Evolutionary conservation across 805 yeast genomes (phyloP).

Genomic region (Candida saitoana): DNA sequence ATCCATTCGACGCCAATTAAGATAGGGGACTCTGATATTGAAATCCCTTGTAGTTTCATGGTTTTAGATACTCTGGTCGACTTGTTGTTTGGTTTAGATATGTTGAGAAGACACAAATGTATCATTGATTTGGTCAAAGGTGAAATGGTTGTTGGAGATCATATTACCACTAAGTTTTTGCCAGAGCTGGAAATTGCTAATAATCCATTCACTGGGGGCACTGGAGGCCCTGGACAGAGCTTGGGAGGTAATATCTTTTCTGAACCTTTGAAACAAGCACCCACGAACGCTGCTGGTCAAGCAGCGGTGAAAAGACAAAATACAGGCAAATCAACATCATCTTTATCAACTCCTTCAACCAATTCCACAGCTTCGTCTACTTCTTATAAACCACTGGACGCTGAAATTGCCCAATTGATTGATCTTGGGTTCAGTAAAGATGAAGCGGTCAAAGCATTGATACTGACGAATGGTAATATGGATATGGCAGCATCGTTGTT

Average conservation of each 20-base stretch:
- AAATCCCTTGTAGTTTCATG: conserved; percentile 37
- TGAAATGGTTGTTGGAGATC: conserved; percentile 62
- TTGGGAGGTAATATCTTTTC: conserved; percentile 33
- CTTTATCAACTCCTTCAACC: not conserved
- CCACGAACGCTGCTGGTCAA: conserved; percentile 14
- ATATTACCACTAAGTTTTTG: conserved; percentile 66
- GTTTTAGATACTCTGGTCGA: conserved; percentile 67
- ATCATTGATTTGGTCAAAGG: conserved; percentile 67
- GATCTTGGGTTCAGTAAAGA: conserved; percentile 67
- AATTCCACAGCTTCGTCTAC: conserved; percentile 2
- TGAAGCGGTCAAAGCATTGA: conserved; percentile 63
- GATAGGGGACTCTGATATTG: conserved; percentile 51
- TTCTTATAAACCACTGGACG: conserved; percentile 16
- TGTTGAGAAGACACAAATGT: conserved; percentile 87
- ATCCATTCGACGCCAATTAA: conserved; percentile 86
- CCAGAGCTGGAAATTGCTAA: conserved; percentile 64
- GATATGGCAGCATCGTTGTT: conserved; percentile 83
- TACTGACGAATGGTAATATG: conserved; percentile 67
- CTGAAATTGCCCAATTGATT: conserved; percentile 37
- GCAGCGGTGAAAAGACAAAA: conserved; percentile 19
- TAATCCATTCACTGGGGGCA: conserved; percentile 17
- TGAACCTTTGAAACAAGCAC: conserved; percentile 8
- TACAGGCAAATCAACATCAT: conserved; percentile 12
- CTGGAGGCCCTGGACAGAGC: conserved; percentile 16
- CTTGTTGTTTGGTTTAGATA: conserved; percentile 79